phyloP scores from a whole-genome alignment of 164 flowering plant genomes.

The Tetrastigma voinierianum region DNA sequence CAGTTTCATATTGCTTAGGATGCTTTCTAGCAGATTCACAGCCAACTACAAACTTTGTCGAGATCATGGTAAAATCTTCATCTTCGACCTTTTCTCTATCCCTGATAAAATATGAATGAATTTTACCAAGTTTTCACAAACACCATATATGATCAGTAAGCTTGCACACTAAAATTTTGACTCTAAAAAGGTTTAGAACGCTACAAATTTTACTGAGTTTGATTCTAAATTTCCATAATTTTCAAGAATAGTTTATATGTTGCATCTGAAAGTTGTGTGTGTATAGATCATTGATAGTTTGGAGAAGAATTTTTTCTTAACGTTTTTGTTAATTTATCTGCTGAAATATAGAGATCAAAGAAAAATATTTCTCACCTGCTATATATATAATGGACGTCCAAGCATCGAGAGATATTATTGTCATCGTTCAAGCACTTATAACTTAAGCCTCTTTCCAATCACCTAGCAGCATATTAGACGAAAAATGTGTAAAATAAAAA shows the following conservation, averaged over 20 bases:
- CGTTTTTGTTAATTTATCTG: no score
- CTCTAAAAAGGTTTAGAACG: no score
- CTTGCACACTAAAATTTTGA: no score
- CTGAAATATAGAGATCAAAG: no score
- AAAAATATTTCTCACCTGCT: constrained; percentile 13
- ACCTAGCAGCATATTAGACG: constrained; percentile 20
- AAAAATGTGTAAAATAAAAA: no score
- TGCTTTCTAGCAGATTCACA: background rate
- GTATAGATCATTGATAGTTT: no score
- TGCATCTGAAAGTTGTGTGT: no score
- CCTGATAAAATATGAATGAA: constrained; percentile 8
- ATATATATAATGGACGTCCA: constrained; percentile 36
- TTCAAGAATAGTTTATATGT: no score
- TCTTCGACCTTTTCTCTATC: background rate
- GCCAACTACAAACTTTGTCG: background rate
- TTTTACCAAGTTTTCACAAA: constrained; percentile 12
- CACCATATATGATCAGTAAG: no score
- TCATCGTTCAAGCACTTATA: constrained; percentile 24
- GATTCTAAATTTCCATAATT: no score
- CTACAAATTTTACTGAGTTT: no score
- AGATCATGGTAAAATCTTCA: constrained; percentile 7
- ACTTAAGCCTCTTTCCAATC: constrained; percentile 16
- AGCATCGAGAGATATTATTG: constrained; percentile 40
- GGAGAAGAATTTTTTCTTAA: no score
- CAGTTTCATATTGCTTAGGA: background rate